Evolutionary conservation across 1,139 yeast species (phyloP), one percentile per base, ranked within the genome.

Genomic region (Taiozyma onychis): DNA sequence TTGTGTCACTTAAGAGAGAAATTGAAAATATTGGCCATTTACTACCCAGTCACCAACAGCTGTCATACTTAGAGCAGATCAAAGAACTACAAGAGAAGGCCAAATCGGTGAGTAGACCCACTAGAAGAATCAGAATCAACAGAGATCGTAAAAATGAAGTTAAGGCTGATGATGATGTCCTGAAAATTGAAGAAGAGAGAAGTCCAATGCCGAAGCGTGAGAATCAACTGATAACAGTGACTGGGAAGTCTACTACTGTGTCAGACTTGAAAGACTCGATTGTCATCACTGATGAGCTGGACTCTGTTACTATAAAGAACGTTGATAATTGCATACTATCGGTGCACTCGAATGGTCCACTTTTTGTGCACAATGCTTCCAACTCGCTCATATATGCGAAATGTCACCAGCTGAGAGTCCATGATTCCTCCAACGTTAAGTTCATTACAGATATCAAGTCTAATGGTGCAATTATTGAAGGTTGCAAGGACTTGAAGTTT

Each of bases 341-440:
- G 3, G 43, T 72, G 1, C 48, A 54, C 3, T 62, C 68, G n/a
- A 54, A 57, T 1, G 77, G 77, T 1, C 73, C 76, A 0, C 59
- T 70, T 0, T 68, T 66, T 46, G 48, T 70, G 3, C 68, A 67
- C 26, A 60, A 66, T 34, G 46, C 71, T 10, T 21, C 41, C 3
- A 52, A 70, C 21, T 61, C 67, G 47, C 58, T 64, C 3, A 47
- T 75, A 6, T 49, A 66, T 4, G 51, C 70, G 3, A 46, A 56
- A 14, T 68, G 77, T 51, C 79, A 75, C 53, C 80, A 76, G 54
- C 60, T 72, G 44, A 56, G 80, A 32, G 57, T 76, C 14, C 78
- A 74, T 54, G 57, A 67, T 44, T 51, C 68, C 3, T 41, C 43
- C 2, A 51, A 66, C 42, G 61, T 69, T 37, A 46, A 32, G 21